Percentiles rank a stretch among this genome's conserved stretches.
Evolutionary conservation across 164 flowering plant genomes (phyloP).

Genomic region (Brasenia schreberi): DNA sequence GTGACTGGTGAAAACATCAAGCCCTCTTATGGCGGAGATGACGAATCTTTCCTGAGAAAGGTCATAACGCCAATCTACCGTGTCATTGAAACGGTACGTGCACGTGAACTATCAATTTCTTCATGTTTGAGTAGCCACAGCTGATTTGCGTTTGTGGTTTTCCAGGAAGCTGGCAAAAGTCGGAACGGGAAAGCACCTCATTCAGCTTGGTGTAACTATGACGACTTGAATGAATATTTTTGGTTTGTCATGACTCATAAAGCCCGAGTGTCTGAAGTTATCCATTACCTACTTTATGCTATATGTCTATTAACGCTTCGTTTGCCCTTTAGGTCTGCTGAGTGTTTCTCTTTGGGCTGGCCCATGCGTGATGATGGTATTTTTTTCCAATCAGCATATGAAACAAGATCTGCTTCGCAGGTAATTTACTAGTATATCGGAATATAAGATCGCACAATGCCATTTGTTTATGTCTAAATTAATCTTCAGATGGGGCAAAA

Average conservation of each 20-base stretch:
- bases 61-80: constrained; percentile 88
- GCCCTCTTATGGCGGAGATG: constrained; percentile 98
- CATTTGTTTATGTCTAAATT: not conserved
- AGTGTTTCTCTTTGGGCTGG: constrained; percentile 96
- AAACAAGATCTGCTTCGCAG: constrained; percentile 17
- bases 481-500: constrained; percentile 37
- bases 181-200: constrained; percentile 72
- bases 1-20: constrained; percentile 95
- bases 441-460: not conserved
- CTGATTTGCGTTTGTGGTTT: constrained; percentile 4
- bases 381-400: constrained; percentile 76
- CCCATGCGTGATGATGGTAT: constrained; percentile 98
- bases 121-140: not conserved
- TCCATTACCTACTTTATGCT: not conserved
- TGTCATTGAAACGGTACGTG: constrained; percentile 72
- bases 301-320: not conserved
- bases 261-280: not conserved
- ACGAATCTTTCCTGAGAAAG: constrained; percentile 90
- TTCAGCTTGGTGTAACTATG: constrained; percentile 92
- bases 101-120: not conserved
- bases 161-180: constrained; percentile 72
- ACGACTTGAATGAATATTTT: constrained; percentile 95
- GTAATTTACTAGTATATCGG: constrained; percentile 13
- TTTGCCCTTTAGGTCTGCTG: constrained; percentile 45
- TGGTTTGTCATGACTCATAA: constrained; percentile 45